Base-by-base conservation (phyloP, 345 rosid genomes). In the Erodium maritimum region DNA sequence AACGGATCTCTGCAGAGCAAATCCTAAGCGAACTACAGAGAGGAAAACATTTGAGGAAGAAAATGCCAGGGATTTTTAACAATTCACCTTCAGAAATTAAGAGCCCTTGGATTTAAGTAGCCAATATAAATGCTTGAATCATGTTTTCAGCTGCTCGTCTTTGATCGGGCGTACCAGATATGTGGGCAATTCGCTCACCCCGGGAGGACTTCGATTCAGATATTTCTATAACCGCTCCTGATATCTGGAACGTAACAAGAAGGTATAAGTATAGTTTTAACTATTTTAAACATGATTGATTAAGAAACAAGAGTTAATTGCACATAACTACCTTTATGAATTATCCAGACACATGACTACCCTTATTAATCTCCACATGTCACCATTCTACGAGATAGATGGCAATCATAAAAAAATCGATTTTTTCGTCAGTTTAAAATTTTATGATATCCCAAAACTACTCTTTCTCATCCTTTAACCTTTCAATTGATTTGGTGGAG, bases 71-170 rank as follows among this genome's bases (percentile, higher is more conserved):
- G 48, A 71, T 58, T 55, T 67, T 55, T 80, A 63, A 67, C 65
- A 52, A 56, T 67, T 73, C 80, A 79, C 69, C 78, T 69, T 71
- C 74, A 46, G 62, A 67, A 46, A 61, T 34, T 21, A 59, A 69
- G 55, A 58, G 42, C 70, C 61, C 17, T 54, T 57, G 54, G 61
- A 61, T 61, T 80, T 75, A 93, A 50, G 90, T 74, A 69, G 99
- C 77, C 99, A 89, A 82, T 65, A 93, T 85, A 79, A 93, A 93
- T 64, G 99, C 99, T 78, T 82, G 96, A 73, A 93, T 80, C 84
- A 93, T 76, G 74, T 89, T 89, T 84, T 93, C 95, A 18, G 99
- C 99, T 4, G 85, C 71, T 65, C 77, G 88, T 78, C 74, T 89
- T 82, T 89, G 94, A 77, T 93, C 95, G 25, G 83, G 80, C 23